phyloP scores from a whole-genome alignment of 768 basidiomycete genomes.

The Boletellus emodensis region DNA sequence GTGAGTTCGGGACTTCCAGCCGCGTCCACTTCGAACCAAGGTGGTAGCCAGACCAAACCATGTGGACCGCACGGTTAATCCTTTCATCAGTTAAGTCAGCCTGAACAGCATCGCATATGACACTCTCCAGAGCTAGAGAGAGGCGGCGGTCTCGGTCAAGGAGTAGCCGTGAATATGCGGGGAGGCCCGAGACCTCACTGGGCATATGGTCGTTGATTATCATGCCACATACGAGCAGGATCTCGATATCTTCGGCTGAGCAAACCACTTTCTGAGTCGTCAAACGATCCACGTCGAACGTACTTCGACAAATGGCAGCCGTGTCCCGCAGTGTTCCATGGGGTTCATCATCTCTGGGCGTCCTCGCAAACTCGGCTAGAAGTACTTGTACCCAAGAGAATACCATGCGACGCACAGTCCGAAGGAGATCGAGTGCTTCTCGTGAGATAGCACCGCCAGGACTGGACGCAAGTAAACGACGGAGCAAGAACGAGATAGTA shows the following conservation, averaged over 20 bases:
- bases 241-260: slow-evolving; percentile 24
- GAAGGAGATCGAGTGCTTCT: slow-evolving; percentile 25
- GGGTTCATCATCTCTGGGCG: background rate
- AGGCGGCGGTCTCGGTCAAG: no score
- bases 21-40: slow-evolving; percentile 23
- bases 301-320: slow-evolving; percentile 21
- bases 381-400: slow-evolving; percentile 37
- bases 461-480: slow-evolving; percentile 33
- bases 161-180: no score
- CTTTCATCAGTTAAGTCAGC: slow-evolving; percentile 7
- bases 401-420: slow-evolving; percentile 26
- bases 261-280: slow-evolving; percentile 11
- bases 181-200: slow-evolving; percentile 9
- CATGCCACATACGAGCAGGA: slow-evolving; percentile 33
- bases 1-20: slow-evolving; percentile 16
- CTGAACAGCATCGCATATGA: slow-evolving; percentile 11
- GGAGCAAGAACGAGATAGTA: slow-evolving; percentile 32
- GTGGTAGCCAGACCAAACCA: slow-evolving; percentile 31
- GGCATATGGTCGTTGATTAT: slow-evolving; percentile 31
- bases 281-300: slow-evolving; percentile 25
- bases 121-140: slow-evolving; percentile 26
- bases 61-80: slow-evolving; percentile 28
- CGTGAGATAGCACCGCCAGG: slow-evolving; percentile 6
- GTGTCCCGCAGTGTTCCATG: slow-evolving; percentile 11
- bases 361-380: slow-evolving; percentile 9